Base-by-base conservation (phyloP, 108 stramenopile species). In the Cyclotella cryptica region DNA sequence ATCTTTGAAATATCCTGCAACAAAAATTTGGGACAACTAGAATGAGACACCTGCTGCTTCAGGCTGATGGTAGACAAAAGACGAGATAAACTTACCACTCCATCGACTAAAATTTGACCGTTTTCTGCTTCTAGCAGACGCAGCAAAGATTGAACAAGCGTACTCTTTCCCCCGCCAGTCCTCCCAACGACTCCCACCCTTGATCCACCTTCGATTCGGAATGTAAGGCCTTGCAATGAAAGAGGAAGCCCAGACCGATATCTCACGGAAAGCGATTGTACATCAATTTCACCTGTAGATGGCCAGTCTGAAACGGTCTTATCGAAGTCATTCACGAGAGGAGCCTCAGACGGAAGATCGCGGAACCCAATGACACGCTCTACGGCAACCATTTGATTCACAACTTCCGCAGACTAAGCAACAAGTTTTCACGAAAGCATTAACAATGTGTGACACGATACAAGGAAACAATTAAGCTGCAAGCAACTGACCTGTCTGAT, bases 301-400 rank as follows among this genome's bases (percentile, higher is more conserved):
- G 96, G 96, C 96, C 96, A 97, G 35, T 81, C 71, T 1, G 67
- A 46, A 41, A 91, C 45, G 14, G 63, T 46, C 1, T 86, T 69
- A 67, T 95, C 94, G 24, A 24, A 59, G 41, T 87, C 85, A 41
- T 71, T 77, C 26, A 61, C 59, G 27, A 93, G 86, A 18, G 89
- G 80, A 12, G 89, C 94, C 66, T 95, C 94, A 3, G 92, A 64
- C 52, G 85, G 72, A 35, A 95, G 46, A 27, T 92, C 72, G n/a
- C 88, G 81, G 78, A 87, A 95, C 27, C 69, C 89, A 18, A 88
- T 69, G 10, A 95, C 92, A 27, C 94, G 85, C 75, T 95, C 94
- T 11, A 97, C 94, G 40, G 91, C 85, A 54, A 98, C 93, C 92
- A 99, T 97, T 47, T 93, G 93, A 62, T 95, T 96, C 29, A 92